phyloP scores from a whole-genome alignment of 176 grass and related monocot genomes.

The Eleusine coracana region DNA sequence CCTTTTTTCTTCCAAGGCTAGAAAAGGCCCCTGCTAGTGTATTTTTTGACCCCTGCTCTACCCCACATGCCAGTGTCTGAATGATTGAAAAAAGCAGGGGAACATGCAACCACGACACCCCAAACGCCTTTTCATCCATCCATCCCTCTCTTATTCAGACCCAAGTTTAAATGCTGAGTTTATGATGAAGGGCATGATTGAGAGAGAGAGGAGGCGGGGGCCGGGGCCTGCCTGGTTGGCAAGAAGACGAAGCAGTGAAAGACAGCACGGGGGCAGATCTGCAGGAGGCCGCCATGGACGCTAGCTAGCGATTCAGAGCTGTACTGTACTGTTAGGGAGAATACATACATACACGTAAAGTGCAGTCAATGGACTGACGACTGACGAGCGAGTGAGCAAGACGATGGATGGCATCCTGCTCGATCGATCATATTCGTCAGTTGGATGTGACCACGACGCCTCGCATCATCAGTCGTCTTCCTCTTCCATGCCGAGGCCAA shows the following conservation, averaged over 20 bases:
- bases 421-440: not conserved
- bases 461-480: no score
- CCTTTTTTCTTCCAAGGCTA: not conserved
- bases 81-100: not conserved
- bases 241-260: conserved; percentile 16
- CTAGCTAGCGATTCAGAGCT: not conserved
- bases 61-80: not conserved
- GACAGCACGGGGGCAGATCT: conserved; percentile 26
- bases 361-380: no score
- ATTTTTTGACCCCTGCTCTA: not conserved
- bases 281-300: conserved; percentile 23
- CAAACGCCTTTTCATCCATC: conserved; percentile 19
- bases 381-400: no score
- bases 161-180: conserved; percentile 37
- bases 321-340: no score
- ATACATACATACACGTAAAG: not conserved
- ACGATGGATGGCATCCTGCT: not conserved
- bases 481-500: no score
- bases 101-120: conserved; percentile 27
- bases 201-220: not conserved
- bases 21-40: not conserved
- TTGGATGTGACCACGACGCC: not conserved
- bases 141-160: conserved; percentile 22
- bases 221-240: not conserved
- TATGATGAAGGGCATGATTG: conserved; percentile 38